Evolutionary conservation across 345 rosid species (phyloP).

Genomic region (Eucalyptus coolabah): DNA sequence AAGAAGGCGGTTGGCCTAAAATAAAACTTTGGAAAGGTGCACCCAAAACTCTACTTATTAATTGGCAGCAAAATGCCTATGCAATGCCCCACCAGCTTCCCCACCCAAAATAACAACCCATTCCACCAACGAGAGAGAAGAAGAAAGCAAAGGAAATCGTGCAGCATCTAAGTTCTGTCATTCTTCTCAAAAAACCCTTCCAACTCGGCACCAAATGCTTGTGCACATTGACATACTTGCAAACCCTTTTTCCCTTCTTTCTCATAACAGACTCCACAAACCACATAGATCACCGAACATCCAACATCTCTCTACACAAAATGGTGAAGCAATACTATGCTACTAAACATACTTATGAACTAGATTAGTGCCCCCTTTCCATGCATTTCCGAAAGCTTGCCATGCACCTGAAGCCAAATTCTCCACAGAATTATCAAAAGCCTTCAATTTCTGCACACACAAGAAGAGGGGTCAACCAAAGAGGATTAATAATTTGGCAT

Average conservation of each 20-base stretch:
- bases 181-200: not conserved
- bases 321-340: not conserved
- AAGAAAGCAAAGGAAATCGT: not conserved
- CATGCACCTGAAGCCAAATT: conserved; percentile 94
- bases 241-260: not conserved
- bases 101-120: not conserved
- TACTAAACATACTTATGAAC: conserved; percentile 66
- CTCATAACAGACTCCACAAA: not conserved
- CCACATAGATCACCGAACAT: not conserved
- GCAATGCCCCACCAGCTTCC: not conserved
- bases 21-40: not conserved
- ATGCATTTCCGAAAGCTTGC: conserved; percentile 85
- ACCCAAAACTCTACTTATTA: not conserved
- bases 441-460: conserved; percentile 68
- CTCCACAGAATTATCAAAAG: conserved; percentile 87
- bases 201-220: not conserved
- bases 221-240: not conserved
- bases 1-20: not conserved
- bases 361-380: conserved; percentile 57
- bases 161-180: not conserved
- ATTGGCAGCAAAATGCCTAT: not conserved
- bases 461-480: not conserved
- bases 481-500: not conserved
- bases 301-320: not conserved
- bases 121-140: not conserved